Base-by-base conservation (phyloP, 805 yeast species). In the Lipomyces sp. region DNA sequence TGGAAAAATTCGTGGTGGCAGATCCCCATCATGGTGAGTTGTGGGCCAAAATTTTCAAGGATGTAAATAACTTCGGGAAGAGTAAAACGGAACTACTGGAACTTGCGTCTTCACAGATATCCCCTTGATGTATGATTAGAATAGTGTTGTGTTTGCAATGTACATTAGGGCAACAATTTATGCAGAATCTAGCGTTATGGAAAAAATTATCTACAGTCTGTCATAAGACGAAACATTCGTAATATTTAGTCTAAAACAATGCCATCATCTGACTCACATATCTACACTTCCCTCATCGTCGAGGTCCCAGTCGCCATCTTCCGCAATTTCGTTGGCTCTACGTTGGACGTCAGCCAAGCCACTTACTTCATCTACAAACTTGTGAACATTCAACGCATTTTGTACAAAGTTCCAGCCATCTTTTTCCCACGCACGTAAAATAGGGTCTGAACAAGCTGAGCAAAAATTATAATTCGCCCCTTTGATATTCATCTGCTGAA, bases 401-500 rank as follows among this genome's bases (percentile, higher is more conserved):
- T 82, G 81, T 3, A 95, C 90, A 80, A 94, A 94, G 3, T 85
- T 86, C 98, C 98, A 95, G 0, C 91, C 92, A 0, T 80, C 77
- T 1, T 74, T 69, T 30, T 76, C 66, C 77, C 82, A 92, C 8
- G 80, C 82, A 2, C 81, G 77, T 0, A 90, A 72, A 1, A 95
- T 88, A 0, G 80, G 72, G 0, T 77, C 69, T 0, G 97, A 90
- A 73, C 99, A 95, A 0, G 93, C 99, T 0, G 98, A 88, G 77
- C 99, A 95, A 72, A 85, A 81, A 50, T 82, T 80, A 78, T 90
- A 96, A 37, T 87, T 86, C 1, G 90, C 90, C 0, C 96, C 89
- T 66, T 82, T 80, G 30, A 93, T 80, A 71, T 87, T 88, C 65
- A 88, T 75, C 15, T 86, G 87, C 57, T 84, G 84, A 72, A 88